Base-by-base conservation (phyloP, 805 yeast genomes). In the Pichia heedii region DNA sequence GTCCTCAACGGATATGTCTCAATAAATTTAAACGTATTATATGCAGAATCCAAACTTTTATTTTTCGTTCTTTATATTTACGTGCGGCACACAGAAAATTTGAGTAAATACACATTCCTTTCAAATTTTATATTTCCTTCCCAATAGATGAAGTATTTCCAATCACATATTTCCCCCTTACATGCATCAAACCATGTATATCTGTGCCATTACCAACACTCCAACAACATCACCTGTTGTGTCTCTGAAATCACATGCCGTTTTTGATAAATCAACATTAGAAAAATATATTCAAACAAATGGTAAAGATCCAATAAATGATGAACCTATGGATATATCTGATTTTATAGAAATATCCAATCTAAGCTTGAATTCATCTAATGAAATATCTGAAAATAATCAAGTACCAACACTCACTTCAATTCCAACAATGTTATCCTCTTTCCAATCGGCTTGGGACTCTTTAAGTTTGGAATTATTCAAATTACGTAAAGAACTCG, bases 361-460 rank as follows among this genome's bases (percentile, higher is more conserved):
- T 32, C 6, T 36, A 4, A 22, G 27, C 37, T 11, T 26, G 43
- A 53, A 54, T 8, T 43, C 63, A 5, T n/a, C n/a, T n/a, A n/a
- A n/a, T n/a, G n/a, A n/a, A 29, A 29, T 29, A 24, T 13, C 27
- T 24, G 27, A 24, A 24, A 24, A 6, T 10, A 24, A 24, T 24
- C 27, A 24, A 24, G 66, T 72, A 5, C 61, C 58, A 5, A 51
- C 32, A 29, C 9, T 50, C 13, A 74, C 79, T 20, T 83, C 94
- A 0, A 84, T 89, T 26, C 97, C 97, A 0, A 69, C 84, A 4
- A 62, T 89, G 53, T 66, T 89, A 40, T 69, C 85, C 3, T 67
- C 83, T 2, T 76, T 89, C 49, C 96, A 89, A 58, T 77, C 81
- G 47, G 96, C 88, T 61, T 89, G 94, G 88, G 97, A 89, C 56